A percentile compares a stretch with the other conserved stretches of the same genome.
Conservation (phyloP, 257 asterid genomes). For the Ocimum tenuiflorum region DNA sequence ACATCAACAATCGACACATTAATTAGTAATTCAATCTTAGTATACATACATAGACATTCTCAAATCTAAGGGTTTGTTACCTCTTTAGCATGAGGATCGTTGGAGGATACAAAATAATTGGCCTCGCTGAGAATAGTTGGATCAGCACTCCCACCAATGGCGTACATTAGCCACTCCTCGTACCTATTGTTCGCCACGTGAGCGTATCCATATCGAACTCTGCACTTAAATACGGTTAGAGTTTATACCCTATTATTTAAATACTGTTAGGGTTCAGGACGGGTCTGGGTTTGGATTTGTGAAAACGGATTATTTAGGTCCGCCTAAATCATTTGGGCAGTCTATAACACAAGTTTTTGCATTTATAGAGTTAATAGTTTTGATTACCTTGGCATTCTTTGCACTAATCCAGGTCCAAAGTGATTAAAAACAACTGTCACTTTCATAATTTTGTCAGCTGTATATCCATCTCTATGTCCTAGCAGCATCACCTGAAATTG, state of each 20-base stretch:
- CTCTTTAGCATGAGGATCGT: conserved; percentile 28
- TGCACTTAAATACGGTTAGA: conserved; percentile 6
- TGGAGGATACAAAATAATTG: conserved; percentile 38
- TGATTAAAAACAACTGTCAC: conserved; percentile 62
- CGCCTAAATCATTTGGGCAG: too few relatives aligned
- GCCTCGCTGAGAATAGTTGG: conserved; percentile 62
- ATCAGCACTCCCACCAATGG: conserved; percentile 57
- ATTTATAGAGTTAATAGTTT: too few relatives aligned
- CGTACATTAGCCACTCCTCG: conserved; percentile 47
- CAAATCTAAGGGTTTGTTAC: too few relatives aligned
- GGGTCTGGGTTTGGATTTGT: too few relatives aligned
- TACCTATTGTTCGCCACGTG: conserved; percentile 57
- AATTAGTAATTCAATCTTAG: too few relatives aligned
- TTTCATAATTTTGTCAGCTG: conserved; percentile 50
- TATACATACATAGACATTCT: too few relatives aligned
- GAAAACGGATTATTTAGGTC: too few relatives aligned
- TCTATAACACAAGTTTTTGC: too few relatives aligned
- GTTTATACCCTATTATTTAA: too few relatives aligned
- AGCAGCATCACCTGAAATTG: conserved; percentile 59
- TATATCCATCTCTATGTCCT: conserved; percentile 52
- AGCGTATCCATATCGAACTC: conserved; percentile 68
- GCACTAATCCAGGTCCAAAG: conserved; percentile 64
- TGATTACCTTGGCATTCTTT: conserved; percentile 78
- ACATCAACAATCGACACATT: too few relatives aligned
- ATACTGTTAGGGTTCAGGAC: too few relatives aligned